Evolutionary conservation across 805 yeast species (phyloP).

Genomic region (Spathaspora sp.): DNA sequence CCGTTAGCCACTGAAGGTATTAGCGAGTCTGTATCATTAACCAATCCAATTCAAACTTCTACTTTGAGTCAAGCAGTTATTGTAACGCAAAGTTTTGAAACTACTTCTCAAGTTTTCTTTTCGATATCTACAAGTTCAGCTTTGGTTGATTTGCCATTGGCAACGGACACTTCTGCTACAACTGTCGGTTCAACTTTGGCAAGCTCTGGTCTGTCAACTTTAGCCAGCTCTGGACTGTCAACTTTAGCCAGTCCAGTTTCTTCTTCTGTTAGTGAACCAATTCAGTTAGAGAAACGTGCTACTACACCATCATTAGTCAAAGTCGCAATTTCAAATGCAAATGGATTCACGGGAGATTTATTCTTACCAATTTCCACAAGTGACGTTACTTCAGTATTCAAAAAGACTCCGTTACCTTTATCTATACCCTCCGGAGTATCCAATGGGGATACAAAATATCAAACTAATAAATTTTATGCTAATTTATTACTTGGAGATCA

Average conservation of each 20-base stretch:
- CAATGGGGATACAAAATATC: slow-evolving; percentile 41
- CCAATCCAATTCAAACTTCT: slow-evolving; percentile 1
- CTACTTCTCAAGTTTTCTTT: neutral
- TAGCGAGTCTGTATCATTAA: neutral
- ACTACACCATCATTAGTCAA: neutral
- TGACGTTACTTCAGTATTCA: slow-evolving; percentile 35
- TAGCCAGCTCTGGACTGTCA: neutral
- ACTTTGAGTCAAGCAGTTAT: slow-evolving; percentile 2
- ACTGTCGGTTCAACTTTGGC: neutral
- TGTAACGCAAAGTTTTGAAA: slow-evolving; percentile 3
- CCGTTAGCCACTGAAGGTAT: slow-evolving; percentile 4
- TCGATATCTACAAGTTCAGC: neutral
- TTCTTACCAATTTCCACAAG: slow-evolving; percentile 42
- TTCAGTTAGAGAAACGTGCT: slow-evolving; percentile 2
- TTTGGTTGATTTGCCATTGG: neutral
- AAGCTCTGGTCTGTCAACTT: neutral
- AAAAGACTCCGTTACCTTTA: slow-evolving; percentile 42
- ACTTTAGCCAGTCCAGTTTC: neutral
- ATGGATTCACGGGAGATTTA: slow-evolving; percentile 31
- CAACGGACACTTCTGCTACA: neutral
- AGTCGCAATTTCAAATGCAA: slow-evolving; percentile 4
- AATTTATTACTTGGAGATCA: slow-evolving; percentile 55
- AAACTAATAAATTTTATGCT: slow-evolving; percentile 75
- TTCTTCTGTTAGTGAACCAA: neutral
- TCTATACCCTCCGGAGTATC: slow-evolving; percentile 45